Base-by-base conservation (phyloP, 306 rosid genomes). In the Quercus wislizeni region DNA sequence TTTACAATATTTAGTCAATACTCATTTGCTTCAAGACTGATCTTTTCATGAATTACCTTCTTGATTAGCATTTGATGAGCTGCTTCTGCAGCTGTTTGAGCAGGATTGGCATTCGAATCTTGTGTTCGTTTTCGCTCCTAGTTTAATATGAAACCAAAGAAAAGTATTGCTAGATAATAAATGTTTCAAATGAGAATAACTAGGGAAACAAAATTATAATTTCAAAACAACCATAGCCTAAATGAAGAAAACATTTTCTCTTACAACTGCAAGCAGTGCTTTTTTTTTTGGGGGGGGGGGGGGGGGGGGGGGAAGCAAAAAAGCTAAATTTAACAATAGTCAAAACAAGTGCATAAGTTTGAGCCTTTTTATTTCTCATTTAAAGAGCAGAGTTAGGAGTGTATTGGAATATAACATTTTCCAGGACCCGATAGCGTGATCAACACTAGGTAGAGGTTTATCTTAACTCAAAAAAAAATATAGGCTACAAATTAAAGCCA, bases 61-160 rank as follows among this genome's bases (percentile, higher is more conserved):
- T 83, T 84, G 76, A 73, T 84, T 72, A 88, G 78, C 92, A 88
- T 89, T 80, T 85, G 90, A 46, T 87, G 84, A 41, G 92, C 74
- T 20, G 94, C 92, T 82, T 89, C 98, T 14, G 83, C 89, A 74
- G 96, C 90, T 23, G 96, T 89, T 84, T 90, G 90, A 76, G 94
- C 97, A 80, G 95, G 91, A 82, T 85, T 86, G 58, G 86, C 88
- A 80, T 87, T 82, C 10, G 79, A 78, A 80, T 85, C 82, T 62
- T 80, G 89, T 84, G 59, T 86, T 35, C 81, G 80, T 62, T 79
- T 87, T 79, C 76, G 76, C 84, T 89, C 94, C 96, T 91, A 74
- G 19, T 61, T 76, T 64, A 73, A 71, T 4, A 28, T 57, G 17
- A 74, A 75, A 74, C 68, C 59, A 64, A 78, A 35, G 41, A 46